phyloP scores from a whole-genome alignment of 331 rosid species.

The Rhamnella rubrinervis region DNA sequence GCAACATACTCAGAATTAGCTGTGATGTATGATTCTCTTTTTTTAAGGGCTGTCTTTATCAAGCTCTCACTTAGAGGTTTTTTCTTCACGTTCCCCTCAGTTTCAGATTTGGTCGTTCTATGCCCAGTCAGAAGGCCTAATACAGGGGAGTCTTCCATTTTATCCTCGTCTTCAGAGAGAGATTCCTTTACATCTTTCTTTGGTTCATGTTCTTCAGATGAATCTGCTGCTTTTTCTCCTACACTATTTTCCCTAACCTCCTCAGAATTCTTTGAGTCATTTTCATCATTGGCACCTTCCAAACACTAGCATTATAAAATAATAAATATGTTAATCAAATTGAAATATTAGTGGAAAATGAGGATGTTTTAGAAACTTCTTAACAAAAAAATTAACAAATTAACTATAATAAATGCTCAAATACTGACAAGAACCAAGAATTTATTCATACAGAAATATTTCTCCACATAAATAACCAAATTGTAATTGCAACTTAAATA shows the following conservation, averaged over 20 bases:
- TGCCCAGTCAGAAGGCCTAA: constrained; percentile 58
- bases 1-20: constrained; percentile 81
- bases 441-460: not conserved
- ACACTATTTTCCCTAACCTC: constrained; percentile 46
- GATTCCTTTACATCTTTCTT: constrained; percentile 48
- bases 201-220: constrained; percentile 39
- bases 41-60: constrained; percentile 69
- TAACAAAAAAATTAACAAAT: not conserved
- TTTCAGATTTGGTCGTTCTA: constrained; percentile 39
- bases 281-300: constrained; percentile 57
- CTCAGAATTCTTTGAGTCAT: constrained; percentile 47
- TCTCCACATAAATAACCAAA: not conserved
- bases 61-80: constrained; percentile 51
- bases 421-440: too few species aligned
- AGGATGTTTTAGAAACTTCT: constrained; percentile 10
- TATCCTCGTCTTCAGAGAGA: constrained; percentile 52
- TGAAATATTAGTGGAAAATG: not conserved
- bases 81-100: constrained; percentile 41
- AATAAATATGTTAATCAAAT: constrained; percentile 12
- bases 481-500: not conserved
- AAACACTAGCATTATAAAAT: constrained; percentile 49
- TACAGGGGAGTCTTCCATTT: constrained; percentile 78
- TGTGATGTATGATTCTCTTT: constrained; percentile 66
- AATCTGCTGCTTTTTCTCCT: constrained; percentile 42
- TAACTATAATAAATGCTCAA: not conserved